A percentile compares a stretch with the other conserved stretches of the same genome.
Conservation (phyloP, 2,329 filamentous ascomycete genomes). For the Epichloe typhina region DNA sequence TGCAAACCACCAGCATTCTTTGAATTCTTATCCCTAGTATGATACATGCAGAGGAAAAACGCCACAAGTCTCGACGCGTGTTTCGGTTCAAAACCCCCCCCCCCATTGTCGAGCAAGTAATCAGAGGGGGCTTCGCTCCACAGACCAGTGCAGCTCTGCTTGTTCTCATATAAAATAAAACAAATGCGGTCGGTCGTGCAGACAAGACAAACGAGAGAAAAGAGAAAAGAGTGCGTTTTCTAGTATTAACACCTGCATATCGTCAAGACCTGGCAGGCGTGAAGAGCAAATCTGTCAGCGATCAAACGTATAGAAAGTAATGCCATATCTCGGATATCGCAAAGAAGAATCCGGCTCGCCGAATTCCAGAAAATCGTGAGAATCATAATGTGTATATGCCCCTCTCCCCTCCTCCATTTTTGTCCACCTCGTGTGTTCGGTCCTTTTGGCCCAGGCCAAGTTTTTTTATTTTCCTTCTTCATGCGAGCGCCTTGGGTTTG, state of each 20-base stretch:
- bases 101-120: no score
- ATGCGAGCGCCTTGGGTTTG: not conserved
- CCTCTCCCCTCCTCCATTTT: no score
- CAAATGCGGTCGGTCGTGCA: not conserved
- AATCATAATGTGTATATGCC: constrained; percentile 2
- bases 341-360: not conserved
- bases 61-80: no score
- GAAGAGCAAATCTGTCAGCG: not conserved
- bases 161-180: not conserved
- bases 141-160: not conserved
- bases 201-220: not conserved
- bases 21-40: not conserved
- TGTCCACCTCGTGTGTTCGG: no score
- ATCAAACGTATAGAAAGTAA: not conserved
- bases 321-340: not conserved
- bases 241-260: not conserved
- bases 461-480: no score
- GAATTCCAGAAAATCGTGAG: constrained; percentile 1
- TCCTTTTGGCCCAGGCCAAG: no score
- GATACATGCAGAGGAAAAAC: not conserved
- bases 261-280: not conserved
- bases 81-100: no score
- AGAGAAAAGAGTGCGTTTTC: not conserved
- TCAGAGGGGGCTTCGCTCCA: not conserved
- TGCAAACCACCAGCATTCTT: not conserved